Conservation (phyloP, 2,329 filamentous ascomycete species). For the Apiospora pterosperma region DNA sequence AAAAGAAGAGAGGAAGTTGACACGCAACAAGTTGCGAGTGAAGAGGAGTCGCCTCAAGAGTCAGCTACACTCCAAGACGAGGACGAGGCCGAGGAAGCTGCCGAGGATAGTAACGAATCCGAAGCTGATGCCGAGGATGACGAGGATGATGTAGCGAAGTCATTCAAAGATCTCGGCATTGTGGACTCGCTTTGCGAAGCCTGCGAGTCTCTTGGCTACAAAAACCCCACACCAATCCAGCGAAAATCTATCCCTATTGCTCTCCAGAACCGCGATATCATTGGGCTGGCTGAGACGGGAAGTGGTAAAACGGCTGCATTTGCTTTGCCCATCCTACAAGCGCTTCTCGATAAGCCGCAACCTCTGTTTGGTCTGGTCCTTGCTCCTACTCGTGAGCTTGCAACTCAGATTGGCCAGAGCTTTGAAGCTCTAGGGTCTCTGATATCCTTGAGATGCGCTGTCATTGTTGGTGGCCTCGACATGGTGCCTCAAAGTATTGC, state of each 20-base stretch:
- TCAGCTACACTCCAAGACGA: conserved; percentile 20
- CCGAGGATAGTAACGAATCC: conserved; percentile 1
- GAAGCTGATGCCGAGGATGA: conserved; percentile 21
- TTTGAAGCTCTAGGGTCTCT: conserved; percentile 85
- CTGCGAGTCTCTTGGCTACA: conserved; percentile 79
- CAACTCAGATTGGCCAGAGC: conserved; percentile 82
- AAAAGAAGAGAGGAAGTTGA: background rate
- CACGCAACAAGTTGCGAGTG: background rate
- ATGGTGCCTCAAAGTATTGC: conserved; percentile 92
- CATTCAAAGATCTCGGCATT: conserved; percentile 72
- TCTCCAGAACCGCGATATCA: conserved; percentile 78
- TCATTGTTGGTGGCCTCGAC: conserved; percentile 90
- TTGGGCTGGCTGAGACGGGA: conserved; percentile 92
- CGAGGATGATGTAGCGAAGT: conserved; percentile 40
- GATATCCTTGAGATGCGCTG: conserved; percentile 82
- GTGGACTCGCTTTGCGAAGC: conserved; percentile 87
- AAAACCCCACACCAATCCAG: conserved; percentile 84
- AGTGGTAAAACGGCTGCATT: conserved; percentile 96
- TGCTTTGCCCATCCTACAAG: conserved; percentile 86
- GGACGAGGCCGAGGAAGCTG: conserved; percentile 21
- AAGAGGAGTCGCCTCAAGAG: conserved; percentile 12
- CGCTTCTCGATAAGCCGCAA: conserved; percentile 83
- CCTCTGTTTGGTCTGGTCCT: conserved; percentile 85
- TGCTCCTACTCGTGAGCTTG: conserved; percentile 89
- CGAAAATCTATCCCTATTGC: conserved; percentile 78